These are phyloP conservation scores for Aspergillus eucalypticola DNA, from an alignment of 2,329 filamentous ascomycete genomes.

Conservation along the genomic window DNA sequence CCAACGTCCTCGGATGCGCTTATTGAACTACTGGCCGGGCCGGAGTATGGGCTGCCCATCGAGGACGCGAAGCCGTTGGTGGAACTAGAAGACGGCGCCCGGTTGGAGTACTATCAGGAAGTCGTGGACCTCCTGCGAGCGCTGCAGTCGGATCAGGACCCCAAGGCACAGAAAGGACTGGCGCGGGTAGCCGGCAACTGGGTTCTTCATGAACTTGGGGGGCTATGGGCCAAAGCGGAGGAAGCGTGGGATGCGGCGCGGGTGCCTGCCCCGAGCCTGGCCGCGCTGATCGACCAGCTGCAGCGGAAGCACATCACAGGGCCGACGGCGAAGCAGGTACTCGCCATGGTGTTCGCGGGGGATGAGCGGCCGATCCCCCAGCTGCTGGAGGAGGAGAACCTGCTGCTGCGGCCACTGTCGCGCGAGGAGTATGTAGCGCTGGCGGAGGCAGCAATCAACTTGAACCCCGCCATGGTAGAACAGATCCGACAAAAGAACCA, in stretches of 20 bases:
- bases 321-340: conserved; percentile 61
- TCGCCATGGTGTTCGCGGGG: conserved; percentile 57
- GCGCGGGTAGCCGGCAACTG: conserved; percentile 62
- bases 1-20: conserved; percentile 73
- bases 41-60: conserved; percentile 66
- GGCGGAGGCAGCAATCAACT: conserved; percentile 55
- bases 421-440: conserved; percentile 57
- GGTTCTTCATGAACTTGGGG: conserved; percentile 75
- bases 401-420: conserved; percentile 57
- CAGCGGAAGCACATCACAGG: conserved; percentile 52
- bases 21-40: conserved; percentile 60
- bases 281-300: conserved; percentile 48
- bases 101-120: conserved; percentile 73
- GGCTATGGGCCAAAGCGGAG: conserved; percentile 59
- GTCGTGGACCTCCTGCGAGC: conserved; percentile 41
- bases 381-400: conserved; percentile 59
- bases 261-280: conserved; percentile 47
- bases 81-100: conserved; percentile 72
- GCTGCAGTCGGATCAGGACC: conserved; percentile 28
- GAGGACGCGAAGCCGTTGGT: conserved; percentile 85
- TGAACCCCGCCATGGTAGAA: conserved; percentile 59
- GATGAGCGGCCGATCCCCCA: conserved; percentile 50
- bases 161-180: conserved; percentile 33
- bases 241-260: conserved; percentile 40
- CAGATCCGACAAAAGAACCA: conserved; percentile 62